Conservation (phyloP, 441 rosid species). For the Gossypium gossypioides region DNA sequence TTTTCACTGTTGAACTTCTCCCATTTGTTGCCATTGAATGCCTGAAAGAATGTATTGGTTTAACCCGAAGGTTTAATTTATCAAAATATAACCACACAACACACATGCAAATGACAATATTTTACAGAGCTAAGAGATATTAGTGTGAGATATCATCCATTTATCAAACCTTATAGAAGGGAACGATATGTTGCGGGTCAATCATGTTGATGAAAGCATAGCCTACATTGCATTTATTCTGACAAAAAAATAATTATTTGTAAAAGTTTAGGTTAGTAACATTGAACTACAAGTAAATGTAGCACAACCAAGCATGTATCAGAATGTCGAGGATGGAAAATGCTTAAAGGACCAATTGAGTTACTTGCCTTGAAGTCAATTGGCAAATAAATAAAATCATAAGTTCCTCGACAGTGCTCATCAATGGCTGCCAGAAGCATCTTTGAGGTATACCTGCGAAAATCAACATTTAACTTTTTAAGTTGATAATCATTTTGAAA, state of each 20-base stretch:
- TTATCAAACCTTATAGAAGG: slow-evolving; percentile 33
- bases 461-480: neutral
- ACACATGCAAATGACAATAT: neutral
- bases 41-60: slow-evolving; percentile 33
- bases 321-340: neutral
- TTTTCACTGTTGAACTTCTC: slow-evolving; percentile 76
- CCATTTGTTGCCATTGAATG: slow-evolving; percentile 71
- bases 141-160: neutral
- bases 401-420: slow-evolving; percentile 61
- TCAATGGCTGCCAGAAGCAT: slow-evolving; percentile 76
- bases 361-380: slow-evolving; percentile 64
- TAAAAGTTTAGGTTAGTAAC: slow-evolving; percentile 5
- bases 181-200: slow-evolving; percentile 34
- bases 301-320: neutral
- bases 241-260: slow-evolving; percentile 8
- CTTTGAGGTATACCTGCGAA: slow-evolving; percentile 62
- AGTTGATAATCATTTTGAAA: neutral
- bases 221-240: slow-evolving; percentile 49
- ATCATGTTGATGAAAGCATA: slow-evolving; percentile 48
- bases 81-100: neutral
- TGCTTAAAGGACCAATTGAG: neutral
- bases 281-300: neutral
- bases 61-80: neutral
- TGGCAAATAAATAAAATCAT: slow-evolving; percentile 67
- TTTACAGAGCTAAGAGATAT: neutral